Conservation (phyloP, 1,284 basidiomycete species). For the Somion occarium region DNA sequence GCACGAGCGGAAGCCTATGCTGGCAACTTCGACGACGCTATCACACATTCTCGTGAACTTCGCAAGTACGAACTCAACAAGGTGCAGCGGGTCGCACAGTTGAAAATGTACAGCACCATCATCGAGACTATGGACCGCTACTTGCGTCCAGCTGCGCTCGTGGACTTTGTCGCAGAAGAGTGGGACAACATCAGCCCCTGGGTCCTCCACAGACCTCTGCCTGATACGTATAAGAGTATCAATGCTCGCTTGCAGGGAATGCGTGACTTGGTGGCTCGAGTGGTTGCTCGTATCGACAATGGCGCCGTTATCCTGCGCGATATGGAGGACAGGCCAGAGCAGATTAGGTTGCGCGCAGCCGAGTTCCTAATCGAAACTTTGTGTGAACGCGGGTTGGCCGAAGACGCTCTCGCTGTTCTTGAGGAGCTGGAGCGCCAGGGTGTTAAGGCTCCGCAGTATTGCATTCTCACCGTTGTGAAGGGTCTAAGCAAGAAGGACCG, state of each 20-base stretch:
- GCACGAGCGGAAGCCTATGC: constrained; percentile 17
- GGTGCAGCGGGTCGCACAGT: constrained; percentile 18
- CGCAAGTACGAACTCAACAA: constrained; percentile 15
- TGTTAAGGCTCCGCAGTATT: not conserved
- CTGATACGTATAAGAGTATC: not conserved
- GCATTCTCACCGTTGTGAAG: not conserved
- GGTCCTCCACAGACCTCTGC: constrained; percentile 16
- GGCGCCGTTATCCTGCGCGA: constrained; percentile 31
- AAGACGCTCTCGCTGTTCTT: constrained; percentile 27
- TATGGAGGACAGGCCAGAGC: constrained; percentile 22
- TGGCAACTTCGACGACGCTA: constrained; percentile 19
- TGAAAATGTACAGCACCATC: constrained; percentile 37
- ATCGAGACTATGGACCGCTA: constrained; percentile 34
- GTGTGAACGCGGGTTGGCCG: constrained; percentile 26
- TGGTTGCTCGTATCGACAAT: constrained; percentile 32
- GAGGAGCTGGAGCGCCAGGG: not conserved
- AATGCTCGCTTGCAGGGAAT: constrained; percentile 16
- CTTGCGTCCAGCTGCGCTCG: constrained; percentile 31
- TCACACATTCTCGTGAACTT: constrained; percentile 8
- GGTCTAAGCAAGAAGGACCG: constrained; percentile 16
- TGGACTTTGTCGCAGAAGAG: constrained; percentile 41
- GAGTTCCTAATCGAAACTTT: constrained; percentile 38
- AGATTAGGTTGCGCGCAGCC: constrained; percentile 30
- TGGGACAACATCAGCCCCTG: constrained; percentile 36
- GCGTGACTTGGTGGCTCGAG: constrained; percentile 25